Evolutionary conservation across 73 alveolate genomes (phyloP), one percentile per base, ranked within the genome.

Genomic region (Stentor roeselii): DNA sequence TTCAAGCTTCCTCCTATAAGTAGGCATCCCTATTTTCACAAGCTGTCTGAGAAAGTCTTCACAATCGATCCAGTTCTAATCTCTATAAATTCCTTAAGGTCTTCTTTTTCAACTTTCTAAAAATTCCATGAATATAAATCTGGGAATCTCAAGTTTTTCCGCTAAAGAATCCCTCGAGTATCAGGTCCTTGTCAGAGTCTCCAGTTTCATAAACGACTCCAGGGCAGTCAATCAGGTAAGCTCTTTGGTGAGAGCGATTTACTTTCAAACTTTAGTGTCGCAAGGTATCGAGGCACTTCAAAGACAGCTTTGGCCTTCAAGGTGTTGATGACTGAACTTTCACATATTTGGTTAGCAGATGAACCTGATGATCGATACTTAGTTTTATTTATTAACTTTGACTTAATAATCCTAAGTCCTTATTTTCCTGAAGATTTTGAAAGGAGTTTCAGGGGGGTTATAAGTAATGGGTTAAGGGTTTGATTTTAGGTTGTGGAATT

Each of bases 331-430:
- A 98, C 99, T 42, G 99, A 96, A 78, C 98, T 91, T 89, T 98
- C 99, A 99, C 34, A 98, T 99, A 86, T 98, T 98, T 39, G 99
- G 99, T 84, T 97, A 98, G 36, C 99, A 99, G 35, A 98, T 95
- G 91, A 97, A 96, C 35, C 99, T 99, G 3, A 98, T 97, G 80
- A 67, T 21, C 21, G 37, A 40, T 67, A 40, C 37, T 67, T 67
- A 11, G 37, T 67, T 21, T 67, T 21, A 27, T n/a, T 67, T 30
- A 21, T 32, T 21, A 36, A 40, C 41, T 67, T 21, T 1, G 21
- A 27, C 37, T 21, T 67, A 11, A 21, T 34, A 27, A n/a, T 40
- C 34, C 80, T 40, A 32, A 67, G 80, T 11, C 27, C 41, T 21
- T n/a, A 14, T 34, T 67, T 21, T 21, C 34, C 34, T 40, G 37